Conservation (phyloP, 306 rosid species). For the Trifolium fragiferum region DNA sequence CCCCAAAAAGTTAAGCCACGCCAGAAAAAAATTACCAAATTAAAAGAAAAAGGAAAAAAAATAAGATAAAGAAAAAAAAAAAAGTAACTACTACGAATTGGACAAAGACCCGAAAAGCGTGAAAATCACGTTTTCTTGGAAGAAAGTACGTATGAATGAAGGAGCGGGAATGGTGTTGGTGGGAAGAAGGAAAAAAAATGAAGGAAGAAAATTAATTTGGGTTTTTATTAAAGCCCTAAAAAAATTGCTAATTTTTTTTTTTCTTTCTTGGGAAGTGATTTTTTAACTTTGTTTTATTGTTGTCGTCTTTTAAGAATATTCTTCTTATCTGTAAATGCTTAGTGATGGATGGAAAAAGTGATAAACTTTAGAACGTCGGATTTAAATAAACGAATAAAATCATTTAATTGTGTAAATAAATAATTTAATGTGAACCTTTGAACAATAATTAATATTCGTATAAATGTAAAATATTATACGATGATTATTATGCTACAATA, state of each 20-base stretch:
- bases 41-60: neutral
- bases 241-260: neutral
- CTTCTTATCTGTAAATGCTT: neutral
- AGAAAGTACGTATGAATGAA: conserved; percentile 35
- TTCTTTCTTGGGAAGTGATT: neutral
- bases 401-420: too few relatives aligned
- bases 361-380: too few relatives aligned
- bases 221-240: conserved; percentile 52
- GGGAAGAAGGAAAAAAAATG: conserved; percentile 49
- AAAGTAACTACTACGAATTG: neutral
- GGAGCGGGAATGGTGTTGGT: conserved; percentile 63
- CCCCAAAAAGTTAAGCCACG: conserved; percentile 37
- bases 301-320: conserved; percentile 25
- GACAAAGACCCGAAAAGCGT: conserved; percentile 27
- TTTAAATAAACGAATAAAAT: too few relatives aligned
- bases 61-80: neutral
- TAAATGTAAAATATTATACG: too few relatives aligned
- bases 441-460: too few relatives aligned
- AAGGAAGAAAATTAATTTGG: conserved; percentile 29
- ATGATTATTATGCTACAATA: too few relatives aligned
- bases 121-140: conserved; percentile 37
- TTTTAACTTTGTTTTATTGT: neutral
- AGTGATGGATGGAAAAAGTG: neutral
- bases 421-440: too few relatives aligned
- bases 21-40: conserved; percentile 20